Evolutionary conservation across 1,139 yeast genomes (phyloP), one percentile per base, ranked within the genome.

Genomic region (Yamadazyma diospyri): DNA sequence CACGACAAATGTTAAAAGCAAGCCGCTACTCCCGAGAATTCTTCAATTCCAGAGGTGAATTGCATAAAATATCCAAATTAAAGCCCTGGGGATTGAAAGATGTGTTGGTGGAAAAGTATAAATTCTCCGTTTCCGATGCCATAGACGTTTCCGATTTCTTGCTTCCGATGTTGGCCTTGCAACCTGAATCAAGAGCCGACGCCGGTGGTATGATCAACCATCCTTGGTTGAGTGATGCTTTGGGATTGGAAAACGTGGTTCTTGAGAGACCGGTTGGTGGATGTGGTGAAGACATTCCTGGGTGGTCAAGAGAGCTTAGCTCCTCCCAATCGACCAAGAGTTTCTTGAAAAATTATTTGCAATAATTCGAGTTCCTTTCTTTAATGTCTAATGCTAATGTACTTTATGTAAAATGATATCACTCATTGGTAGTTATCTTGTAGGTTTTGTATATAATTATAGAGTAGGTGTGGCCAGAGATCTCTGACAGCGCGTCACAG

Each of bases 181-280:
- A 76, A 49, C 95, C 95, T 1, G 78, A 69, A 43, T 48, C 58
- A 25, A 66, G 96, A 34, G 86, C 85, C 14, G 94, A 80, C 59
- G 89, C 89, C 11, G 94, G 92, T 18, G 88, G 86, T 20, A 73
- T 80, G 76, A 69, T 81, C 10, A 78, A 80, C 44, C 94, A 84
- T 50, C 73, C 74, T n/a, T 86, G 94, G 94, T 61, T 86, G 27
- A 64, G 65, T 38, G 84, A 79, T 48, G 80, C 81, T 2, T 59
- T 67, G 25, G 83, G 85, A 1, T 61, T 76, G 39, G 83, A 77
- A 33, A 67, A 72, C 41, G 69, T 75, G 18, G 70, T 69, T 7
- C 55, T 69, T 29, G 82, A 76, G 45, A 55, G 82, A 37, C 73
- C 80, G 9, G 72, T 73, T 10, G 83, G 84, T 2, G 77, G 81